These are phyloP conservation scores for Funneliformis caledonium DNA, from an alignment of 371 early-diverging fungal genomes.

Conservation along the genomic window DNA sequence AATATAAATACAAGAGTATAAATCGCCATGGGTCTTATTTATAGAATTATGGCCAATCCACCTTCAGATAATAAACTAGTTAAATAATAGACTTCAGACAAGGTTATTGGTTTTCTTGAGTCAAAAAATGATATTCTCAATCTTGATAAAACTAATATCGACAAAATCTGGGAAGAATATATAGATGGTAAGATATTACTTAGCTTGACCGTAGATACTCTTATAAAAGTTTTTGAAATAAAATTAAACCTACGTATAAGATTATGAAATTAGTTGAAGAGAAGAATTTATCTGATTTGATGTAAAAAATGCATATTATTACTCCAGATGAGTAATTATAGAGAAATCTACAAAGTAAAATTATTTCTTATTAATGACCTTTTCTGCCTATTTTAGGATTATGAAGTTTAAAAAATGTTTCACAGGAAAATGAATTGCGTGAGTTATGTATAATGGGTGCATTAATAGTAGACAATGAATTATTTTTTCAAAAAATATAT, in stretches of 20 bases:
- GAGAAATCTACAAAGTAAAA: too few species aligned
- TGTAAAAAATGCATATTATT: not conserved
- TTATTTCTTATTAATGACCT: too few species aligned
- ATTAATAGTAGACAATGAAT: too few species aligned
- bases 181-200: not conserved
- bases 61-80: not conserved
- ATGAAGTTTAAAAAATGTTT: too few species aligned
- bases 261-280: slow-evolving; percentile 9
- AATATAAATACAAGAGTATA: slow-evolving; percentile 6
- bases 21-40: not conserved
- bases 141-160: slow-evolving; percentile 3
- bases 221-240: not conserved
- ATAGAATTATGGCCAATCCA: slow-evolving; percentile 10
- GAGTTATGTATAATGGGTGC: too few species aligned
- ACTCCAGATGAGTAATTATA: too few species aligned
- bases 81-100: not conserved
- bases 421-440: too few species aligned
- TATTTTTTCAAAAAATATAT: too few species aligned
- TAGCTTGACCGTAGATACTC: not conserved
- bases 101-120: not conserved
- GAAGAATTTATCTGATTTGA: not conserved
- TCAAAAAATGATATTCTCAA: not conserved
- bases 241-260: slow-evolving; percentile 3
- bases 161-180: not conserved
- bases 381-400: too few species aligned